Base-by-base conservation (phyloP, 2,329 filamentous ascomycete species). In the Paraphoma chrysanthemicola region DNA sequence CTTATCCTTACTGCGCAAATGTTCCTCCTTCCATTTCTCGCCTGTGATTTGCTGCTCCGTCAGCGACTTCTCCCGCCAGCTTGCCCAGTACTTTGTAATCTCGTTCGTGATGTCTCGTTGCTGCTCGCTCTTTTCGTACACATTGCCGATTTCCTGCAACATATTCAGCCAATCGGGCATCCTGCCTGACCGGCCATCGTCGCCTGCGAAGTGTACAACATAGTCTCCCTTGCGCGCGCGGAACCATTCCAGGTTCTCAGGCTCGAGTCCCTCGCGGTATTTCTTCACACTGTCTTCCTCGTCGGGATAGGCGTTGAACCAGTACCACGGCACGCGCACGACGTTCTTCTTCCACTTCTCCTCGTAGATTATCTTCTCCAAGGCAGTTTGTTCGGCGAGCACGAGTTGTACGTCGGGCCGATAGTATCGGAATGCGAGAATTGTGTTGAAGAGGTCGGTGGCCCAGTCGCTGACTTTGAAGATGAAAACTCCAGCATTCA, bases 301-400 rank as follows among this genome's bases (percentile, higher is more conserved):
- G 48, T 78, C 73, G 16, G 60, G 59, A 47, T 79, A 80, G 1
- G 77, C 75, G 52, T 80, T 81, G 69, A 80, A 80, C 78, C 78
- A 80, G 17, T 79, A 67, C 61, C 79, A 77, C 9, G 78, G 78
- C 29, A 76, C 73, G 31, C 72, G 60, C 3, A 75, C 72, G 10
- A 75, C 62, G 51, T 70, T 57, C 9, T 66, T 61, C 2, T 59
- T 55, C 59, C 78, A 79, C 4, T 62, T 55, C 0, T 66, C 62
- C 45, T 77, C 71, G 18, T 69, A 56, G 44, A 79, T 63, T 12
- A 79, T 62, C 6, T 60, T 59, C 48, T 75, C 72, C 76, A 80
- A 78, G 2, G 78, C 78, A 2, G 71, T 73, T 56, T 80, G 79
- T 47, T 80, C 78, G 7, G 71, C 73, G 51, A 77, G 77, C 3